These are phyloP conservation scores for Turnera subulata DNA, from an alignment of 345 rosid genomes.

Conservation along the genomic window DNA sequence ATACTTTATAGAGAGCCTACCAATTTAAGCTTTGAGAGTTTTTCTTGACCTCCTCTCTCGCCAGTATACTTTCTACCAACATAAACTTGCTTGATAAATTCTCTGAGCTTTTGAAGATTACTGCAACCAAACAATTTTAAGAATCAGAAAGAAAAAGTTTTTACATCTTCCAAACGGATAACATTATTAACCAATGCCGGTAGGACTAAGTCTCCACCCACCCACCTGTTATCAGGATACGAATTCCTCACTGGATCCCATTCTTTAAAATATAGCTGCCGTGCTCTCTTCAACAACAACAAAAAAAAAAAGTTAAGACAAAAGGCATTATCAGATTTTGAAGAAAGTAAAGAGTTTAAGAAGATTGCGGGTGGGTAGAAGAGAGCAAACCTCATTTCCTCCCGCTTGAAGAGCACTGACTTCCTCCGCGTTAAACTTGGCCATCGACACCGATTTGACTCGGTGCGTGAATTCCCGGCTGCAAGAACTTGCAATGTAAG, in stretches of 20 bases:
- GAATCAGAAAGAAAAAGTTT: slow-evolving; percentile 23
- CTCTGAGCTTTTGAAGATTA: slow-evolving; percentile 61
- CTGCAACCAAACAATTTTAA: slow-evolving; percentile 40
- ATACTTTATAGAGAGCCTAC: no score
- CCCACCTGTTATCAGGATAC: slow-evolving; percentile 81
- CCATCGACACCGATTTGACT: slow-evolving; percentile 89
- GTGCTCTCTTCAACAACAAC: slow-evolving; percentile 54
- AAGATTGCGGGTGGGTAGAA: neutral
- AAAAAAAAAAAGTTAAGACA: neutral
- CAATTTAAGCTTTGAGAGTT: slow-evolving; percentile 40
- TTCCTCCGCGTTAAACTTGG: slow-evolving; percentile 81
- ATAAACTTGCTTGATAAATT: slow-evolving; percentile 80
- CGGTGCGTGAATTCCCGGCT: slow-evolving; percentile 93
- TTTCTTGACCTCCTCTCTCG: slow-evolving; percentile 39
- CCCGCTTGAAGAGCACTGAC: slow-evolving; percentile 68
- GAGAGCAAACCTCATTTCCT: slow-evolving; percentile 72
- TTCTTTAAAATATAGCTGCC: slow-evolving; percentile 59
- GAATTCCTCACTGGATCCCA: slow-evolving; percentile 70
- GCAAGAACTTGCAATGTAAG: neutral
- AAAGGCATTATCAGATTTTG: neutral
- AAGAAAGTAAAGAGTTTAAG: neutral
- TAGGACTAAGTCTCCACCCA: no score
- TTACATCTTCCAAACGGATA: slow-evolving; percentile 1
- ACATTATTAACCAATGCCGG: no score
- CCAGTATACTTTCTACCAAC: slow-evolving; percentile 64